These are phyloP conservation scores for Trichoderma asperellum DNA, from an alignment of 2,329 filamentous ascomycete species.

Conservation along the genomic window DNA sequence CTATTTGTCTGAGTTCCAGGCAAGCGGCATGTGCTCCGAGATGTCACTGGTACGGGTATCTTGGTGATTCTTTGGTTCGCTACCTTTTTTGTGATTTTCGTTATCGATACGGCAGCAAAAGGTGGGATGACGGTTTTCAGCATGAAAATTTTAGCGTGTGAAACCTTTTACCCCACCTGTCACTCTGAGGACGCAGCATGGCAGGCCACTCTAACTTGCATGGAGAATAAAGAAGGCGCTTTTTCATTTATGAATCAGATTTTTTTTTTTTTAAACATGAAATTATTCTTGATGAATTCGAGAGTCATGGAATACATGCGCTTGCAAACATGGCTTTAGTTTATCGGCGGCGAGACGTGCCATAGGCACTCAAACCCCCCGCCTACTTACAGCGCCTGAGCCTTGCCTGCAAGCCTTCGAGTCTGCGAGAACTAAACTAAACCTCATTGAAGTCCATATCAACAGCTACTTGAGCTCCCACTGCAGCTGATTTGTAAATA, in stretches of 20 bases:
- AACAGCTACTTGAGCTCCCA: not conserved
- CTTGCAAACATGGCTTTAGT: not conserved
- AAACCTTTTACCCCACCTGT: conserved; percentile 11
- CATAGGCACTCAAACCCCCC: not conserved
- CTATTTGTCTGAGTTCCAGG: not conserved
- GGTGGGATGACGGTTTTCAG: conserved; percentile 16
- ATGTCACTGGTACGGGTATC: not conserved
- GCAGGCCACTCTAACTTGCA: not conserved
- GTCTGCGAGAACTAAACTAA: not conserved
- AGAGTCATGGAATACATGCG: not conserved
- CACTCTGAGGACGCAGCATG: not conserved
- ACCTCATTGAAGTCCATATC: not conserved
- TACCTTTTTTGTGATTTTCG: conserved; percentile 18
- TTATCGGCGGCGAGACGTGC: not conserved
- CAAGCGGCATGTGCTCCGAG: not conserved
- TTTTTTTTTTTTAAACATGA: not conserved
- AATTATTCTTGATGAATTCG: not conserved
- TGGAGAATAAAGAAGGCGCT: not conserved
- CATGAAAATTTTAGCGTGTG: conserved; percentile 14
- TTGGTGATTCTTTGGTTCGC: conserved; percentile 1
- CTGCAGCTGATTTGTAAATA: not conserved
- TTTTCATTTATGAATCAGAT: not conserved
- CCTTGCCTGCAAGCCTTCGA: not conserved
- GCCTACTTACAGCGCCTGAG: not conserved
- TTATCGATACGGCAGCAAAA: conserved; percentile 10